Evolutionary conservation across 208 protist species (phyloP).

Genomic region (Trypanosoma melophagium): DNA sequence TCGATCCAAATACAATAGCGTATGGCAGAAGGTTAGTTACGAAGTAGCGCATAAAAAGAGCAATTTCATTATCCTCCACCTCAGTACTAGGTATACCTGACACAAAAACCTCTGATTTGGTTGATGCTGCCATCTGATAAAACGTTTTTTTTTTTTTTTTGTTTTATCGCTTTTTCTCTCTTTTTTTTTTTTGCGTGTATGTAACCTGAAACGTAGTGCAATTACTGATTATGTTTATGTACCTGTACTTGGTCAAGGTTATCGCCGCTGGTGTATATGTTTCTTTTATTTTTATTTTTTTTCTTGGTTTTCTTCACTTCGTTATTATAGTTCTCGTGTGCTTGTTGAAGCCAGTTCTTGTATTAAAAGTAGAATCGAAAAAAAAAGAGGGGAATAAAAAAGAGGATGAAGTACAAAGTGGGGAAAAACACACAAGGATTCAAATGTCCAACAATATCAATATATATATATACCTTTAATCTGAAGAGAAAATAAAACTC

Average conservation of each 20-base stretch:
- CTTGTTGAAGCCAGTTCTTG: too few species aligned
- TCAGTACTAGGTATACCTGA: background rate
- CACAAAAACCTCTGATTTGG: background rate
- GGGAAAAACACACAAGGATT: too few species aligned
- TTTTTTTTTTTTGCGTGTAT: background rate
- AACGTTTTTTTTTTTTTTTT: slow-evolving; percentile 18
- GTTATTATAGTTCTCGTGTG: too few species aligned
- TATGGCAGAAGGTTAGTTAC: slow-evolving; percentile 74
- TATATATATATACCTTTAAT: too few species aligned
- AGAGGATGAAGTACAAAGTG: background rate
- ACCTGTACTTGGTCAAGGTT: too few species aligned
- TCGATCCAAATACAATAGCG: slow-evolving; percentile 73
- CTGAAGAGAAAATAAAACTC: slow-evolving; percentile 1
- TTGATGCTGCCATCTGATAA: background rate
- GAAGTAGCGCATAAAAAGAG: slow-evolving; percentile 44
- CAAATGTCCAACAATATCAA: too few species aligned
- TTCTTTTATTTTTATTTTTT: too few species aligned
- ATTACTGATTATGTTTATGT: too few species aligned
- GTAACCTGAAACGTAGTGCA: too few species aligned
- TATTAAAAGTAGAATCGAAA: too few species aligned
- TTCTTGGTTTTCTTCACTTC: too few species aligned
- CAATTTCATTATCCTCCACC: slow-evolving; percentile 18
- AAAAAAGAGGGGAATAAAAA: slow-evolving; percentile 9
- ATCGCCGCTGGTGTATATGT: too few species aligned
- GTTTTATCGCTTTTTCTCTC: background rate